Base-by-base conservation (phyloP, 2,329 filamentous ascomycete species). In the Colletotrichum sp. region DNA sequence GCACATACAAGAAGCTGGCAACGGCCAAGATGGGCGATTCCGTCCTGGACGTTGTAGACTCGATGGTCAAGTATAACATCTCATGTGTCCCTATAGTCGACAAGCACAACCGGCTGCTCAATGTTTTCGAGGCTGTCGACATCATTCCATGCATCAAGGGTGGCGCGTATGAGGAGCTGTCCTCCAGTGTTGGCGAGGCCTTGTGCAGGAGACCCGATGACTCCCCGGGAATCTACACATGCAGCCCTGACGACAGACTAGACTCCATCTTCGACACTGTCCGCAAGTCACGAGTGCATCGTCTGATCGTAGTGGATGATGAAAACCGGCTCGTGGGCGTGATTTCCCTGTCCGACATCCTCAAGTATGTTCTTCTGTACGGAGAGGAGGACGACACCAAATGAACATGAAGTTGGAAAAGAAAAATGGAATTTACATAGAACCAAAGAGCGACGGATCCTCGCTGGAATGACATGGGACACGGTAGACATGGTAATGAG, bases 191-290 rank as follows among this genome's bases (percentile, higher is more conserved):
- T 6, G 97, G 96, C 59, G 96, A 98, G 78, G 96, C 96, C 3
- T 88, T 99, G 72, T 93, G 95, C 80, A 98, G 95, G 84, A 92
- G 96, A 77, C 92, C 95, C 15, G 95, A 98, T 69, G 96, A 98
- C 80, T 98, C 98, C 81, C 94, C 96, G 1, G 97, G 98, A 59
- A 99, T 99, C 78, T 99, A 98, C 86, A 99, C 96, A 1, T 99
- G 97, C 87, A 95, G 93, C 62, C 90, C 97, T 78, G 94, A 98
- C 77, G 97, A 99, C 85, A 93, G 96, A 71, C 90, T 99, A 66
- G 96, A 98, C 83, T 96, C 96, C 13, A 97, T 99, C 80, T 99
- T 99, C 84, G 96, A 98, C 84, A 99, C 97, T 1, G 95, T 99
- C 80, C 95, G 96, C 79, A 98, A 96, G 86, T 98, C 96, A 62